Base-by-base conservation (phyloP, 495 filamentous ascomycete species). In the Penicillium salamii region DNA sequence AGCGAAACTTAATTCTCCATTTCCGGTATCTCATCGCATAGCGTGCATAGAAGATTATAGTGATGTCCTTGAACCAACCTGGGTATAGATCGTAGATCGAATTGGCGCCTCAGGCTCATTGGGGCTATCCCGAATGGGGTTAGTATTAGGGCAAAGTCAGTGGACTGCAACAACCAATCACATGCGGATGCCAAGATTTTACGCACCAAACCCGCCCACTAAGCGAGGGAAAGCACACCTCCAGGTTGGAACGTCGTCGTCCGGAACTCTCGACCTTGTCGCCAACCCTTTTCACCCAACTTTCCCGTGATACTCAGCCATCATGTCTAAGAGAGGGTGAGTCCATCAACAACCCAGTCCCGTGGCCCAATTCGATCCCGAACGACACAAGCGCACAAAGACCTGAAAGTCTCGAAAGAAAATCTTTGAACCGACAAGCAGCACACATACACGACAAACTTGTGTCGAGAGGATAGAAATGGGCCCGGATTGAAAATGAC, bases 301-400 rank as follows among this genome's bases (percentile, higher is more conserved):
- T 50, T 66, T 61, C 54, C 61, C 56, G 63, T 62, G 64, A 76
- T 65, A 72, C 59, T 61, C 58, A 74, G 67, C 71, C 75, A 77
- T 74, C 59, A 80, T 80, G 77, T 79, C 77, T 69, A 75, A 74
- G 61, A 71, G 77, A 71, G 76, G 76, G 77, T 79, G 66, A 71
- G 74, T 71, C 48, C 49, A 34, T 20, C 52, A 41, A 29, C 49
- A 44, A 49, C 58, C 13, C 42, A 38, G 17, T 47, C 34, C n/a
- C 46, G 35, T 40, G 38, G 19, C 31, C 38, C 55, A n/a, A 38
- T 40, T 57, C 52, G 44, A 52, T 43, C 40, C 34, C 46, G 46
- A 42, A 26, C 48, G 51, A 49, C 33, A 45, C 36, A 53, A 31
- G 13, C 17, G 14, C 19, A n/a, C 11, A 17, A n/a, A 43, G 42